Percentiles rank a stretch among this genome's conserved stretches.
These are phyloP conservation scores for Hymenoscyphus occultus DNA, from an alignment of 2,329 filamentous ascomycete species.

Conservation along the genomic window DNA sequence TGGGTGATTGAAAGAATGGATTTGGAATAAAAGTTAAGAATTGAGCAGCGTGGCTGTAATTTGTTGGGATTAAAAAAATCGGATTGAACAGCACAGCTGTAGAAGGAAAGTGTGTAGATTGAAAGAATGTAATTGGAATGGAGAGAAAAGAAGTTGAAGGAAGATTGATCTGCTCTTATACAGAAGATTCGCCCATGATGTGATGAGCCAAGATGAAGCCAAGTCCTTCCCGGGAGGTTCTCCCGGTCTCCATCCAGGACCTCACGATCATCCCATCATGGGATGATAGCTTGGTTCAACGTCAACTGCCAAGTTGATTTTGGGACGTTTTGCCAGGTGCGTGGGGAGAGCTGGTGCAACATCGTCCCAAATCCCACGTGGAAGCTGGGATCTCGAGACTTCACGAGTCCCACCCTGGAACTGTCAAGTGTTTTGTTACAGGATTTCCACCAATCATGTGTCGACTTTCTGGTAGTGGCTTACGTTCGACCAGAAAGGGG, in stretches of 20 bases:
- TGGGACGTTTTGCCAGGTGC: background rate
- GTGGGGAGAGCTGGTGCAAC: background rate
- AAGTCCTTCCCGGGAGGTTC: background rate
- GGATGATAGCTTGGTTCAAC: background rate
- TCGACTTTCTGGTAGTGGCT: background rate
- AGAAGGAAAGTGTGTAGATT: background rate
- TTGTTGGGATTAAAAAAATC: conserved; percentile 6
- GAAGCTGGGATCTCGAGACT: background rate
- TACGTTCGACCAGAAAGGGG: background rate
- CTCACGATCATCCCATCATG: background rate
- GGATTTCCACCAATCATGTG: background rate
- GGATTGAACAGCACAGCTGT: conserved; percentile 12
- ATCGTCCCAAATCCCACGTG: background rate
- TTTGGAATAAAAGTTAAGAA: conserved; percentile 1
- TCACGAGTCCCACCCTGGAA: background rate
- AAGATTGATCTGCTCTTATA: background rate
- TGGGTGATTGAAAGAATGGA: background rate
- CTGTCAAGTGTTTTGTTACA: background rate
- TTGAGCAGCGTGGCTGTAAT: conserved; percentile 12
- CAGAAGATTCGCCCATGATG: background rate
- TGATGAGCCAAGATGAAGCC: conserved; percentile 1
- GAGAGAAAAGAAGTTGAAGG: background rate
- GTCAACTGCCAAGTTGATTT: background rate
- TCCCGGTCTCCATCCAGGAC: background rate
- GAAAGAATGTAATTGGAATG: conserved; percentile 5